These are phyloP conservation scores for Aciculoconidium aculeatum DNA, from an alignment of 805 yeast species.

Conservation along the genomic window DNA sequence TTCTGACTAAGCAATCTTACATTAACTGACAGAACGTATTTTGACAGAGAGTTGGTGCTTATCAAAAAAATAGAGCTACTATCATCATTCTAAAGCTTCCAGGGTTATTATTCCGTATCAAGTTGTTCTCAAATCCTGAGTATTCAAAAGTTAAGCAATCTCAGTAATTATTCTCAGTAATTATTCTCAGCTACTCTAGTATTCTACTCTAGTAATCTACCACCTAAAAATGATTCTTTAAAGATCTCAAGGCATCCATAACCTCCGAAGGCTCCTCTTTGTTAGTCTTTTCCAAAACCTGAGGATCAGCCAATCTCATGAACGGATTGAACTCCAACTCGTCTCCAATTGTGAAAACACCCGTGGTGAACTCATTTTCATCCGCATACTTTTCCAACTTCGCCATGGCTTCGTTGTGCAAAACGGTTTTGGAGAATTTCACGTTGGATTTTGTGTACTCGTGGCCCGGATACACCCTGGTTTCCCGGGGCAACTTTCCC, in stretches of 20 bases:
- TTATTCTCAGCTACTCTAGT: no score
- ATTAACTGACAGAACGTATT: no score
- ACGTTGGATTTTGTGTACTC: slow-evolving; percentile 87
- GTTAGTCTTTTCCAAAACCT: slow-evolving; percentile 56
- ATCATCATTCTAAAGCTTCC: no score
- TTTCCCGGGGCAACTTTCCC: slow-evolving; percentile 58
- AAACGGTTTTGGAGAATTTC: slow-evolving; percentile 63
- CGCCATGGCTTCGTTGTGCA: slow-evolving; percentile 49
- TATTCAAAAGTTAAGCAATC: no score
- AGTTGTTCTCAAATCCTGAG: no score
- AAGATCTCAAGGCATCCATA: slow-evolving; percentile 66
- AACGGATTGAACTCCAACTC: slow-evolving; percentile 85
- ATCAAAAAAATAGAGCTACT: no score
- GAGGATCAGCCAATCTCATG: slow-evolving; percentile 67
- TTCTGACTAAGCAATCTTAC: no score
- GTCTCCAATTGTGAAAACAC: slow-evolving; percentile 76
- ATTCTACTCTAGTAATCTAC: no score
- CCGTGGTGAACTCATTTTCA: slow-evolving; percentile 71
- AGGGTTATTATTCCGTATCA: no score
- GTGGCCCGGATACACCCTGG: slow-evolving; percentile 88
- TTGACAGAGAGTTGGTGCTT: no score
- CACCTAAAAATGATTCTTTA: slow-evolving; percentile 60
- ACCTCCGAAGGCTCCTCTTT: slow-evolving; percentile 44
- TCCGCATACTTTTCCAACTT: slow-evolving; percentile 46
- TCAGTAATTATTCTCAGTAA: no score